Evolutionary conservation across 2,329 filamentous ascomycete species (phyloP), one percentile per base, ranked within the genome.

Genomic region (Pyrenochaeta sp.): DNA sequence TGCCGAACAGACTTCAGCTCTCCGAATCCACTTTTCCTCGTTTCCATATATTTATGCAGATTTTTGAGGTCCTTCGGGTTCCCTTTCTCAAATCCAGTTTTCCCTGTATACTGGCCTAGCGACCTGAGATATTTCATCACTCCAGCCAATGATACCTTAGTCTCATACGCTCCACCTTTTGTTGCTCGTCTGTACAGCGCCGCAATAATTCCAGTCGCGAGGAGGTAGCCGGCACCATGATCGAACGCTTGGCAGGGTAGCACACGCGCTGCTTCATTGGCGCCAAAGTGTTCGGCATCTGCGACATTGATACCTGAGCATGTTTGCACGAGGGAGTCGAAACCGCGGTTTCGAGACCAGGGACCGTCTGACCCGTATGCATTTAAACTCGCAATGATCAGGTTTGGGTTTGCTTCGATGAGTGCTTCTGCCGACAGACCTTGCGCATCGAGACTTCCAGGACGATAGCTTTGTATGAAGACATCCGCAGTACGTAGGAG

Each of bases 241-340:
- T 88, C 86, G 0, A 88, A 77, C 0, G 82, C 85, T 69, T 88
- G 85, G 52, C 82, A 85, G 0, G 85, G 85, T 32, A 81, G 73
- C 0, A 80, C 72, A 0, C 79, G 77, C 0, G 81, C 80, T 0
- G 73, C 53, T 46, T 81, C 79, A 0, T 77, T 78, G 0, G 67
- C 57, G 2, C 75, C 79, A 24, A 69, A 80, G 45, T 81, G 78
- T 54, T 82, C 77, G 0, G 84, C 85, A 64, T 88, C 85, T 0
- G 82, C 83, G 1, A 84, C 76, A 44, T 87, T 87, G 69, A 87
- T 80, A 0, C 85, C 85, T 0, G 82, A 81, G 53, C 81, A 84
- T 7, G 84, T 84, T 69, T 88, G 85, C 0, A 85, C 81, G 3
- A 84, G 75, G 0, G 84, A 86, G 61, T 87, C 85, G 52, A 85